Percentiles rank a stretch among this genome's conserved stretches.
Conservation (phyloP, 169 alveolate genomes). For the Theileria parva region DNA sequence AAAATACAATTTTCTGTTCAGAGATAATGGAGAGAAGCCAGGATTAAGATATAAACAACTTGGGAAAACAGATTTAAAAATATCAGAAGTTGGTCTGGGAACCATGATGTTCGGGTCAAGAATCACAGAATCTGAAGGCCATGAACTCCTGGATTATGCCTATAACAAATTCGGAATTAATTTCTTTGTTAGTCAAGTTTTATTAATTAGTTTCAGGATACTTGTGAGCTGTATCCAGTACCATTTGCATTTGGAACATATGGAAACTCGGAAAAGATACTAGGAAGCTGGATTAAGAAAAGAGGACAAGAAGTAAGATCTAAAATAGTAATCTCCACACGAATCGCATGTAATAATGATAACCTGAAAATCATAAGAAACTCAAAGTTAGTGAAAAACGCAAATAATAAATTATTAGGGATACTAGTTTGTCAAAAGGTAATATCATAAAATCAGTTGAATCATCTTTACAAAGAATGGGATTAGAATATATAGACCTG, state of each 20-base stretch:
- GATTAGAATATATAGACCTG: slow-evolving; percentile 77
- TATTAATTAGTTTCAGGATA: slow-evolving; percentile 60
- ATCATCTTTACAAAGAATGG: slow-evolving; percentile 69
- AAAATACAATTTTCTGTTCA: neutral
- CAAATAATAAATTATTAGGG: slow-evolving; percentile 6
- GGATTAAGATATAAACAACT: slow-evolving; percentile 64
- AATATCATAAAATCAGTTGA: slow-evolving; percentile 74
- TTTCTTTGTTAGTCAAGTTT: slow-evolving; percentile 60
- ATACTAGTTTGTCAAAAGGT: slow-evolving; percentile 62
- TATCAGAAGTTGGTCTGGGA: slow-evolving; percentile 84
- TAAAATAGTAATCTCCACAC: slow-evolving; percentile 76
- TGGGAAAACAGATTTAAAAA: slow-evolving; percentile 73
- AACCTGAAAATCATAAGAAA: slow-evolving; percentile 63
- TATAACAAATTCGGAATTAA: slow-evolving; percentile 75
- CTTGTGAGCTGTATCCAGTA: slow-evolving; percentile 85
- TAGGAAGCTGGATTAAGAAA: slow-evolving; percentile 70
- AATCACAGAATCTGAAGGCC: slow-evolving; percentile 69
- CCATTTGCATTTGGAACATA: slow-evolving; percentile 70
- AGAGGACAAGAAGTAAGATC: slow-evolving; percentile 65
- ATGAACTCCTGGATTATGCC: slow-evolving; percentile 77
- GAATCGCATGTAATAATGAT: slow-evolving; percentile 71
- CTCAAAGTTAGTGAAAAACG: neutral
- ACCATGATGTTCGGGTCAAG: slow-evolving; percentile 86
- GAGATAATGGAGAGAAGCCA: slow-evolving; percentile 57
- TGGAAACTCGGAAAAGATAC: slow-evolving; percentile 74